Conservation (phyloP, 345 rosid species). For the Murraya paniculata region DNA sequence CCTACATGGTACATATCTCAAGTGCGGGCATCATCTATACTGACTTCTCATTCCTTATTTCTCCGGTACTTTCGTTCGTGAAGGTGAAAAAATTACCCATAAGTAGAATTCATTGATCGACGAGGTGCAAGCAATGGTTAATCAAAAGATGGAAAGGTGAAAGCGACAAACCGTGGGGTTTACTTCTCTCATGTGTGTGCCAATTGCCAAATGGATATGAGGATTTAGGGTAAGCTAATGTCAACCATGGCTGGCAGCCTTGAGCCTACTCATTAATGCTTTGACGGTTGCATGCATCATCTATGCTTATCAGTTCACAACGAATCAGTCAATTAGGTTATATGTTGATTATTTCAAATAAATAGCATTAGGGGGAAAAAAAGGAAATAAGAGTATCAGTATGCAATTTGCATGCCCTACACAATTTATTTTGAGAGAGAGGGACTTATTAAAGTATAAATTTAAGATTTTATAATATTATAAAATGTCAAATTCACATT, state of each 20-base stretch:
- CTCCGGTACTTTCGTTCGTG: no score
- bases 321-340: neutral
- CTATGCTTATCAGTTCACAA: neutral
- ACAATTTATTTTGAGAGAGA: neutral
- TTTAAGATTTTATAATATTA: no score
- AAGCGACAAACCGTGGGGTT: neutral
- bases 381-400: no score
- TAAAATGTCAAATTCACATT: no score
- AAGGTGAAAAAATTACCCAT: no score
- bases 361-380: no score
- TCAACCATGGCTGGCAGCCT: constrained; percentile 11
- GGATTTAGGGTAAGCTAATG: neutral
- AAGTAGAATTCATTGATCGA: no score
- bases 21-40: no score
- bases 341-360: neutral
- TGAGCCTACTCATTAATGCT: neutral
- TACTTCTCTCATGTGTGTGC: neutral
- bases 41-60: no score
- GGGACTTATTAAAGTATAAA: no score
- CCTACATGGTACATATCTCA: no score
- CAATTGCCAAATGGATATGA: neutral
- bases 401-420: neutral
- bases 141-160: neutral
- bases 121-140: neutral
- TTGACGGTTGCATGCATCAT: neutral